These are phyloP conservation scores for Lignosus rhinocerotis DNA, from an alignment of 1,284 basidiomycete species.

Conservation along the genomic window DNA sequence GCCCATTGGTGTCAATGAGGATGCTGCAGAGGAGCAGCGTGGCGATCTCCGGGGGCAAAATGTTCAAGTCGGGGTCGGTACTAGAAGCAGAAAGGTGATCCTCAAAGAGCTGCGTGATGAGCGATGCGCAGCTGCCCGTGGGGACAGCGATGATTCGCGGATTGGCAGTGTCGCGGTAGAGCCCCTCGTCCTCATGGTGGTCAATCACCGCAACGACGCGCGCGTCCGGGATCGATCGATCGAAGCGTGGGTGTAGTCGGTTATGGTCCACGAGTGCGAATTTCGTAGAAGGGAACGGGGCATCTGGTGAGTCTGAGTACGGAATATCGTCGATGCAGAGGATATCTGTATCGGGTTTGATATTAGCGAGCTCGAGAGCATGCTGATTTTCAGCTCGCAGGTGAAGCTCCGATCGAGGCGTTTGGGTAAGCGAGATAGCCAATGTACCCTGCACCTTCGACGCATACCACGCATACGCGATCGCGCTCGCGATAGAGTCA, in stretches of 20 bases:
- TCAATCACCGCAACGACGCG: slow-evolving; percentile 84
- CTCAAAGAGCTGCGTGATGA: slow-evolving; percentile 61
- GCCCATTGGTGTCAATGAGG: slow-evolving; percentile 80
- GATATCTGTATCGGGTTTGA: slow-evolving; percentile 48
- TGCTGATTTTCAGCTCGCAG: slow-evolving; percentile 88
- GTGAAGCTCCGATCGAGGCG: slow-evolving; percentile 64
- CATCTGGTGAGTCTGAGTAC: slow-evolving; percentile 27
- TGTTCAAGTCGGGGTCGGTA: not conserved
- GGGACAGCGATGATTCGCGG: slow-evolving; percentile 65
- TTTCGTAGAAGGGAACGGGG: slow-evolving; percentile 53
- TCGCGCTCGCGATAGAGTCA: slow-evolving; percentile 82
- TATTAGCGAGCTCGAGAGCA: slow-evolving; percentile 61
- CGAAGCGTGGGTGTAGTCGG: slow-evolving; percentile 57
- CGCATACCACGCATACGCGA: slow-evolving; percentile 78
- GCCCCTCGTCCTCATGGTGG: slow-evolving; percentile 88
- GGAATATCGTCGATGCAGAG: slow-evolving; percentile 61
- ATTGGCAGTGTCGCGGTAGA: slow-evolving; percentile 60
- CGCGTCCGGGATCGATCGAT: slow-evolving; percentile 39
- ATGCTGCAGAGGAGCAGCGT: slow-evolving; percentile 80
- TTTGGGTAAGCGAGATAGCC: slow-evolving; percentile 78
- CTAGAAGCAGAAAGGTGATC: slow-evolving; percentile 28
- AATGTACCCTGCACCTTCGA: slow-evolving; percentile 49
- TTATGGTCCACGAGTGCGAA: slow-evolving; percentile 94
- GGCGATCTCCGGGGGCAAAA: slow-evolving; percentile 62
- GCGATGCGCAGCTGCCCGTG: slow-evolving; percentile 81